Evolutionary conservation across 371 early-diverging fungal species (phyloP), one percentile per base, ranked within the genome.

Genomic region (Mucor racemosus): DNA sequence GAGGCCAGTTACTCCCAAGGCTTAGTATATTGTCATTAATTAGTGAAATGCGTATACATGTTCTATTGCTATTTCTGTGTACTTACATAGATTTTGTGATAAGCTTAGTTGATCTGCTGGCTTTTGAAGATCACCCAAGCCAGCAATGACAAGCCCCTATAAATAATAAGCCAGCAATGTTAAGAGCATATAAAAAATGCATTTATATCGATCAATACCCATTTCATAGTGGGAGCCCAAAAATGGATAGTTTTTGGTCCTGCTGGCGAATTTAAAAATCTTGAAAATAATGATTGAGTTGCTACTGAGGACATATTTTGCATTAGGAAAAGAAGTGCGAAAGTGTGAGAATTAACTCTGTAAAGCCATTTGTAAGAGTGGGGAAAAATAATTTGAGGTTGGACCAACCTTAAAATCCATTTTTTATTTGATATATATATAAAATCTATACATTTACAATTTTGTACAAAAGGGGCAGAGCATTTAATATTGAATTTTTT

Each of bases 61-160:
- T 1, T 19, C 5, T 41, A 41, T 58, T 19, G 36, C 36, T 36
- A 36, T 36, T 36, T 36, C 9, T 33, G 13, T 34, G 11, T 26
- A 71, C 77, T 53, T 82, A 90, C 91, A 83, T 54, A 81, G 54
- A 60, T 80, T 85, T 81, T 94, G 94, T 40, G 84, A 80, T 33
- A 93, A 73, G 46, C 88, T 88, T 55, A 97, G 76, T 71, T 92
- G 88, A 69, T 97, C 96, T 40, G 91, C 94, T 4, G 97, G 96
- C n/a, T 94, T 86, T 35, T 87, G 74, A 55, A 95, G 57, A 76
- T 97, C 97, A 54, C 92, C 84, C 26, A 97, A 62, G 15, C 97
- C 97, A 38, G 98, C 98, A 74, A 94, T 66, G 40, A 81, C 78
- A 54, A 81, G 69, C 9, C 76, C 79, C 80, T 79, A 48, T 9